Base-by-base conservation (phyloP, 495 filamentous ascomycete genomes). In the Penicillium parvum region DNA sequence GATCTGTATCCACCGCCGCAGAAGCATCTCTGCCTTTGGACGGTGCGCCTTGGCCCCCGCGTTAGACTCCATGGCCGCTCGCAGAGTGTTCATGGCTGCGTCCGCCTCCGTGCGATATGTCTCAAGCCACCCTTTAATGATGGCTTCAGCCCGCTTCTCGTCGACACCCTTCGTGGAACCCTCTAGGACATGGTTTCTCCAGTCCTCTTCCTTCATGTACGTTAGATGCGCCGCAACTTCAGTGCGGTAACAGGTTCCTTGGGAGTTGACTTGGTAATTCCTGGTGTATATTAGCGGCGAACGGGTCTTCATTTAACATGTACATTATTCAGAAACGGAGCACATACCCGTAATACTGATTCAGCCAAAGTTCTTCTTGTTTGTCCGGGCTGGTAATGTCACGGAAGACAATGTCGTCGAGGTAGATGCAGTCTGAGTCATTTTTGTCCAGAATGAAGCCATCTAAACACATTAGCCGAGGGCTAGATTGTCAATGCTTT, bases 371-470 rank as follows among this genome's bases (percentile, higher is more conserved):
- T 15, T 71, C 60, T 19, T 71, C 71, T 40, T 68, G 72, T 32
- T 78, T 71, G 3, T 49, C 49, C 0, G 51, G 30, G 14, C 51
- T 65, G 23, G 47, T 16, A n/a, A 86, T 48, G 19, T 70, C 65
- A 18, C 71, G 71, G 23, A 86, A 63, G 38, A 92, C 61, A 16
- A 77, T 73, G 27, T 84, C 77, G 52, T 91, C 86, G 1, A 92
- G 72, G n/a, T 67, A 69, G 6, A 83, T 57, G 49, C 76, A 74
- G 49, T 92, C 88, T 61, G 74, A 84, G 10, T 66, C 63, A 48
- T 90, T 90, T n/a, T 69, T 52, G 6, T 72, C 72, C 16, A 89
- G 73, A 37, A 83, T 77, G 53, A 92, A 92, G 0, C 87, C 87
- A 64, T 94, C 76, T 79, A 34, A n/a, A 28, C 11, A 5, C 3